A percentile compares a stretch with the other conserved stretches of the same genome.
These are phyloP conservation scores for Geotrichum histeridarum DNA, from an alignment of 1,139 yeast genomes.

Conservation along the genomic window DNA sequence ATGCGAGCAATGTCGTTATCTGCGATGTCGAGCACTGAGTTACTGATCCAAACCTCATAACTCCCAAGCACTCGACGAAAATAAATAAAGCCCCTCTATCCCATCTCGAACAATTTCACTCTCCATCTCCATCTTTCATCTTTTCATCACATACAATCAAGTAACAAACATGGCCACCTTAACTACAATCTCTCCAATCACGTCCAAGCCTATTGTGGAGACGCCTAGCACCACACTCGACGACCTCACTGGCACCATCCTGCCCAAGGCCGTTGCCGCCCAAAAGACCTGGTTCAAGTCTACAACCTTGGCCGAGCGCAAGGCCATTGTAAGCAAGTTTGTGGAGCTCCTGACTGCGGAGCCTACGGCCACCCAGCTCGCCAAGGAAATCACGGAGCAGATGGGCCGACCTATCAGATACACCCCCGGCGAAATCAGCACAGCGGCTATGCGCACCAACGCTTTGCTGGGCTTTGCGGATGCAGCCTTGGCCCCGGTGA, in stretches of 20 bases:
- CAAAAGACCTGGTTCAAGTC: slow-evolving; percentile 32
- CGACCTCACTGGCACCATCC: slow-evolving; percentile 26
- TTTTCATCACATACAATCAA: not conserved
- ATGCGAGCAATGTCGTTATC: too few species aligned
- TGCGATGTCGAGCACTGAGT: too few species aligned
- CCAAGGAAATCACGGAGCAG: slow-evolving; percentile 35
- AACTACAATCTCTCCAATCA: slow-evolving; percentile 35
- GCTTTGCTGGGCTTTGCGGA: slow-evolving; percentile 34
- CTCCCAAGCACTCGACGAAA: too few species aligned
- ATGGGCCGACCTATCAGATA: slow-evolving; percentile 40
- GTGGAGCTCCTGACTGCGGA: slow-evolving; percentile 31
- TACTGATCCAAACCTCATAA: too few species aligned
- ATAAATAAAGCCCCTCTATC: not conserved
- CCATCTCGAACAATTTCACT: not conserved
- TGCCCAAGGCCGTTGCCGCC: slow-evolving; percentile 31
- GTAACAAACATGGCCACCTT: slow-evolving; percentile 16
- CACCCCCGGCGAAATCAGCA: slow-evolving; percentile 36
- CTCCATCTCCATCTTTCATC: not conserved
- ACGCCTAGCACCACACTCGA: slow-evolving; percentile 31
- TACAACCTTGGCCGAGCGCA: slow-evolving; percentile 31
- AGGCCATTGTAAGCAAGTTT: slow-evolving; percentile 31
- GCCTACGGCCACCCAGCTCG: slow-evolving; percentile 28
- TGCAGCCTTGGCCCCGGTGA: slow-evolving; percentile 35
- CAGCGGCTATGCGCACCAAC: slow-evolving; percentile 35
- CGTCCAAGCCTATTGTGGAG: slow-evolving; percentile 30